phyloP scores from a whole-genome alignment of 345 rosid species.

The Heritiera littoralis region DNA sequence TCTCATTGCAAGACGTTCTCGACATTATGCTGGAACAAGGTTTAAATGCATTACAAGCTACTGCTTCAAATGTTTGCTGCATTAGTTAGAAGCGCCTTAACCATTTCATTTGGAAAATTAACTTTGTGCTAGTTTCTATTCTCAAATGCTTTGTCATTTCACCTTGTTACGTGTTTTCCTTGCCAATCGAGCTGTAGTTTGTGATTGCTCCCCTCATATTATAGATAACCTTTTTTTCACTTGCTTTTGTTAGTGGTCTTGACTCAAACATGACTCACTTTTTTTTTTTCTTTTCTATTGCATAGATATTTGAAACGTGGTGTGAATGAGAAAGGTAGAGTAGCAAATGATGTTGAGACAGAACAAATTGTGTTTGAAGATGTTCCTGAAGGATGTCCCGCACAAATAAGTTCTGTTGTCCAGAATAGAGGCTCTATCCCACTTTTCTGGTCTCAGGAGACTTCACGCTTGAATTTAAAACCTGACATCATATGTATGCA shows the following conservation, averaged over 20 bases:
- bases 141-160: background rate
- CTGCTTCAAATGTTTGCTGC: slow-evolving; percentile 6
- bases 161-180: background rate
- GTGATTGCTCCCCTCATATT: background rate
- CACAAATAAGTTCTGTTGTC: slow-evolving; percentile 84
- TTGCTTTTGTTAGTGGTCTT: slow-evolving; percentile 16
- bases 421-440: slow-evolving; percentile 98
- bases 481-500: slow-evolving; percentile 89
- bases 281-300: slow-evolving; percentile 12
- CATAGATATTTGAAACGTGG: slow-evolving; percentile 86
- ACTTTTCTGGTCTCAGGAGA: slow-evolving; percentile 97
- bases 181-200: background rate
- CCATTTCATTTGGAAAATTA: too few relatives aligned
- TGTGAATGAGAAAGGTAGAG: slow-evolving; percentile 91
- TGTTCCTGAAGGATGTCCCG: slow-evolving; percentile 56
- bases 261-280: slow-evolving; percentile 19
- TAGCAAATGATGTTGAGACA: slow-evolving; percentile 98
- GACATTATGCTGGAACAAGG: slow-evolving; percentile 99
- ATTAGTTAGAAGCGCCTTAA: background rate
- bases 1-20: slow-evolving; percentile 87
- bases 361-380: slow-evolving; percentile 92
- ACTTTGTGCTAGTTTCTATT: background rate
- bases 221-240: background rate
- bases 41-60: slow-evolving; percentile 22
- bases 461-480: slow-evolving; percentile 79